These are phyloP conservation scores for Psilocybe sp. DNA, from an alignment of 768 basidiomycete species.

Conservation along the genomic window DNA sequence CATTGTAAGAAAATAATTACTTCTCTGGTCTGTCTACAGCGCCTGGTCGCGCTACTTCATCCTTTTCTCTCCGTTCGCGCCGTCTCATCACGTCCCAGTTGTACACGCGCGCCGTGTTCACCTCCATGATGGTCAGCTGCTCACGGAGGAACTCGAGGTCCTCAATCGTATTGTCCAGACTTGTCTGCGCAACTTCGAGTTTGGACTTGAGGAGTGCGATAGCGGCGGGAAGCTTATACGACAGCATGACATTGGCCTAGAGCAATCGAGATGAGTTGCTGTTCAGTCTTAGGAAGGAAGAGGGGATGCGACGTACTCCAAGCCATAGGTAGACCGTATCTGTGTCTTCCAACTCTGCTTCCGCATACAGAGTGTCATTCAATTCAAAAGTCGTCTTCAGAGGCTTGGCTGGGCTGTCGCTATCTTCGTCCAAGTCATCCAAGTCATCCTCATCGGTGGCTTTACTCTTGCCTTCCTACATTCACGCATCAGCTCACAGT, in stretches of 20 bases:
- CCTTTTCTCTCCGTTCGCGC: slow-evolving; percentile 46
- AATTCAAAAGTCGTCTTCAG: slow-evolving; percentile 89
- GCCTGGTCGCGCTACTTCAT: slow-evolving; percentile 2
- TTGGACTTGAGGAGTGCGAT: slow-evolving; percentile 73
- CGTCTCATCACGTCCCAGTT: slow-evolving; percentile 93
- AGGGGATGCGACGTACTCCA: slow-evolving; percentile 57
- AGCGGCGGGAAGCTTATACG: slow-evolving; percentile 83
- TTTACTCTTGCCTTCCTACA: slow-evolving; percentile 60
- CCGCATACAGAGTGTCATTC: slow-evolving; percentile 92
- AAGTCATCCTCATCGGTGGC: slow-evolving; percentile 45
- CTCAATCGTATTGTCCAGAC: slow-evolving; percentile 67
- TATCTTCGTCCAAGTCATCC: slow-evolving; percentile 52
- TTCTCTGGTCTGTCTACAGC: not conserved
- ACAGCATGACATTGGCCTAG: slow-evolving; percentile 97
- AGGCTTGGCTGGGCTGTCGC: slow-evolving; percentile 44
- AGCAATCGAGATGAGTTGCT: not conserved
- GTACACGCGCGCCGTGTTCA: slow-evolving; percentile 91
- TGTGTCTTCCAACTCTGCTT: slow-evolving; percentile 82
- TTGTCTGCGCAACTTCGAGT: slow-evolving; percentile 64
- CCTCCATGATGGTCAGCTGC: slow-evolving; percentile 95
- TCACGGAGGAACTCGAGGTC: slow-evolving; percentile 93
- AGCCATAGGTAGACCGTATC: slow-evolving; percentile 95
- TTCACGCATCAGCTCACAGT: not conserved
- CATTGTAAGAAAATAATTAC: not conserved
- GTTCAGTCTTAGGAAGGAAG: not conserved